Percentiles rank a stretch among this genome's conserved stretches.
phyloP scores from a whole-genome alignment of 2,329 filamentous ascomycete genomes.

The Colletotrichum viniferum region DNA sequence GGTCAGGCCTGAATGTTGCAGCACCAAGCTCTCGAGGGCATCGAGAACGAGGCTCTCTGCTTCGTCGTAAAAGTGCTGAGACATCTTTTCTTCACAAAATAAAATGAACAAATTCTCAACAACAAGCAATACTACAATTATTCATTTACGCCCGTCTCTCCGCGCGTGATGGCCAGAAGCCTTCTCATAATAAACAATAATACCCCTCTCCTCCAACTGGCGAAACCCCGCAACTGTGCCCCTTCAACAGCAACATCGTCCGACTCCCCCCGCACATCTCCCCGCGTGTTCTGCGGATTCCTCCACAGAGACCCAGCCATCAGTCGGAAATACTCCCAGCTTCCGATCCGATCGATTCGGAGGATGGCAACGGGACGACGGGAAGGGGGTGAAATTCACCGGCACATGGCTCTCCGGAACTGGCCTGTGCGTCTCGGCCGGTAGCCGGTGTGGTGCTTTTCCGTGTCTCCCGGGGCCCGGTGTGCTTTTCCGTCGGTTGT shows the following conservation, averaged over 20 bases:
- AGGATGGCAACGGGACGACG: background rate
- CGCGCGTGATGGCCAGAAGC: background rate
- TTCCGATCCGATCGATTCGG: background rate
- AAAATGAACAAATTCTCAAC: background rate
- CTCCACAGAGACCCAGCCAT: background rate
- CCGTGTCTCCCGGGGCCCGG: background rate
- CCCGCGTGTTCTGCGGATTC: background rate
- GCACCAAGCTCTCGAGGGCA: constrained; percentile 6
- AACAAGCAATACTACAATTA: background rate
- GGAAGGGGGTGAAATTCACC: background rate
- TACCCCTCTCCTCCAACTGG: background rate
- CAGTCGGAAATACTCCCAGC: background rate
- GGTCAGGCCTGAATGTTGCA: constrained; percentile 58
- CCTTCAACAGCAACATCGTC: background rate
- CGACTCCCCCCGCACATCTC: background rate
- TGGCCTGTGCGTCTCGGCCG: background rate
- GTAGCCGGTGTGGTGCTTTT: background rate
- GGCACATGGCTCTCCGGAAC: background rate
- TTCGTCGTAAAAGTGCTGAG: constrained; percentile 16
- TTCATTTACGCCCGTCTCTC: no score
- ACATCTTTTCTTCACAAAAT: background rate
- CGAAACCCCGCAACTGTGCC: background rate
- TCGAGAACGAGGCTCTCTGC: constrained; percentile 16
- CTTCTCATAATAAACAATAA: background rate
- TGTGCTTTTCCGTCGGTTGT: constrained; percentile 18